Evolutionary conservation across 768 basidiomycete species (phyloP).

Genomic region (Suillus paluster): DNA sequence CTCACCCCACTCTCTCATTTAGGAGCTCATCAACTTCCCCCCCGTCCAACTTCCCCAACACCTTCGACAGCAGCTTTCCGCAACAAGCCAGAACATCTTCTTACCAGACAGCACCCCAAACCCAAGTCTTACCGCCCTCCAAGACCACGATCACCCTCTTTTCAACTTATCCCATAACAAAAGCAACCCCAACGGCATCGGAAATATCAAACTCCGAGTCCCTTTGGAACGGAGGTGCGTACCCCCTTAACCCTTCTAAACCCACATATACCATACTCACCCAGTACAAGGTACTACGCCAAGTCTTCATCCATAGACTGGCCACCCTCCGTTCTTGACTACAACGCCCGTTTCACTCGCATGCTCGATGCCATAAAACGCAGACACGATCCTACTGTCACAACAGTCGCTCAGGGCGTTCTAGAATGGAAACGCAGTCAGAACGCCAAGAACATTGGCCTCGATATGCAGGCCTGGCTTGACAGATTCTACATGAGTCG

Average conservation of each 20-base stretch:
- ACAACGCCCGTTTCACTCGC: slow-evolving; percentile 90
- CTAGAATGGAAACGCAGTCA: slow-evolving; percentile 91
- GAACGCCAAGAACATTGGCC: slow-evolving; percentile 71
- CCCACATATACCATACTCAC: not conserved
- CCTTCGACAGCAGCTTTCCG: slow-evolving; percentile 68
- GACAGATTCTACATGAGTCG: slow-evolving; percentile 97
- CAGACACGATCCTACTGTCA: slow-evolving; percentile 96
- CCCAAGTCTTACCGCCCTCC: slow-evolving; percentile 56
- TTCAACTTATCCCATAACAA: slow-evolving; percentile 24
- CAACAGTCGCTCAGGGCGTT: slow-evolving; percentile 95
- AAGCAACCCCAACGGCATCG: slow-evolving; percentile 40
- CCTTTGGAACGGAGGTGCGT: slow-evolving; percentile 83
- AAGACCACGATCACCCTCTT: slow-evolving; percentile 15
- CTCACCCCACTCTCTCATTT: slow-evolving; percentile 10
- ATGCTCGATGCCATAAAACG: slow-evolving; percentile 87
- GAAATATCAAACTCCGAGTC: slow-evolving; percentile 69
- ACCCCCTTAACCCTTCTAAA: slow-evolving; percentile 8
- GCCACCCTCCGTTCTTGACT: slow-evolving; percentile 94
- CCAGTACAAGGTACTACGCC: slow-evolving; percentile 75
- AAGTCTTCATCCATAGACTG: slow-evolving; percentile 70
- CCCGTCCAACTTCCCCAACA: slow-evolving; percentile 69
- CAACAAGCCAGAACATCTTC: slow-evolving; percentile 34
- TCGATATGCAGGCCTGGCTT: slow-evolving; percentile 93
- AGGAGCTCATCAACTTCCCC: slow-evolving; percentile 93
- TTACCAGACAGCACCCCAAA: slow-evolving; percentile 83